phyloP scores from a whole-genome alignment of 352 stramenopile genomes.

The Bremia lactucae region DNA sequence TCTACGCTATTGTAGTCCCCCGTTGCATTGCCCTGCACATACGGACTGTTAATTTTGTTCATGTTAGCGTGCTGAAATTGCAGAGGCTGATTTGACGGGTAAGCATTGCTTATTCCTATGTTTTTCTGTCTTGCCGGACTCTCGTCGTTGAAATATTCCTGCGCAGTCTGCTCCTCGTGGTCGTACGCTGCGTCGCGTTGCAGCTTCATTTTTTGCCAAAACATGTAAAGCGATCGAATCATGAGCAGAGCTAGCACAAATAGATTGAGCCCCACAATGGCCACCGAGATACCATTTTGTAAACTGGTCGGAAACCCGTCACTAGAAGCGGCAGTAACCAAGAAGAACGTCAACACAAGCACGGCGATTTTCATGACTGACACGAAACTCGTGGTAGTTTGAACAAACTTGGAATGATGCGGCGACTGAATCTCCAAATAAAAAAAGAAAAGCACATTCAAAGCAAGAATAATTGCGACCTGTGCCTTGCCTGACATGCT shows the following conservation, averaged over 20 bases:
- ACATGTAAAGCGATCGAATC: slow-evolving; percentile 55
- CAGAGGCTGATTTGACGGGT: slow-evolving; percentile 10
- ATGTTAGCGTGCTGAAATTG: slow-evolving; percentile 17
- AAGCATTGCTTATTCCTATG: slow-evolving; percentile 6
- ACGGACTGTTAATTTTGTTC: slow-evolving; percentile 25
- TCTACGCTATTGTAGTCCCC: slow-evolving; percentile 33
- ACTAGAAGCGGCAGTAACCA: slow-evolving; percentile 41
- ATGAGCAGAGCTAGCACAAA: slow-evolving; percentile 59
- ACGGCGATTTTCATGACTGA: slow-evolving; percentile 71
- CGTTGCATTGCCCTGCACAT: slow-evolving; percentile 23
- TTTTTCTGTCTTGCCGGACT: slow-evolving; percentile 34
- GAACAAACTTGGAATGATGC: slow-evolving; percentile 59
- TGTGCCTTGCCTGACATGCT: slow-evolving; percentile 38
- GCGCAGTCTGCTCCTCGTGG: slow-evolving; percentile 45
- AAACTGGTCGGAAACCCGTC: slow-evolving; percentile 48
- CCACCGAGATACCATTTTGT: slow-evolving; percentile 57
- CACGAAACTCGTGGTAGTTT: slow-evolving; percentile 63
- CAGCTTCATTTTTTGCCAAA: slow-evolving; percentile 64
- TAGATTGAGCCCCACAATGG: slow-evolving; percentile 57
- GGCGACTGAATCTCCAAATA: slow-evolving; percentile 59
- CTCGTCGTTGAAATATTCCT: slow-evolving; percentile 63
- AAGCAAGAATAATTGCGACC: slow-evolving; percentile 38
- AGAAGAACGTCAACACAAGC: slow-evolving; percentile 62
- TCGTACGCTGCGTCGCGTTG: slow-evolving; percentile 49
- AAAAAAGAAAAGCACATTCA: slow-evolving; percentile 64